Conservation (phyloP, 495 filamentous ascomycete genomes). For the Pyrenula massariospora region DNA sequence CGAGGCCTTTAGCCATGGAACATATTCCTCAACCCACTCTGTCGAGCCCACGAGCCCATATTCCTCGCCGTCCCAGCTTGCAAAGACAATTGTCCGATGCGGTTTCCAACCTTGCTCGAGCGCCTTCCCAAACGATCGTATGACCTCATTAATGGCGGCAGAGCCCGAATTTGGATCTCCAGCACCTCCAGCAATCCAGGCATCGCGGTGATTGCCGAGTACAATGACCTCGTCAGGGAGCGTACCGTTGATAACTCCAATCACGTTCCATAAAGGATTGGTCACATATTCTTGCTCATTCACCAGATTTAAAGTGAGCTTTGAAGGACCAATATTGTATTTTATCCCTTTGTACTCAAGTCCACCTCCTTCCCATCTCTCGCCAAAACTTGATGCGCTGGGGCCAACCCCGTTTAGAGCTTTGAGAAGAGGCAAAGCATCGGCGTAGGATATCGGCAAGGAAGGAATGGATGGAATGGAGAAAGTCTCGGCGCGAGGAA, state of each 20-base stretch:
- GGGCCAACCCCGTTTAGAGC: slow-evolving; percentile 84
- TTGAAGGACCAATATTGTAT: slow-evolving; percentile 83
- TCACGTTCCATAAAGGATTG: slow-evolving; percentile 89
- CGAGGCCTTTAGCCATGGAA: slow-evolving; percentile 68
- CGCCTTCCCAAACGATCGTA: slow-evolving; percentile 70
- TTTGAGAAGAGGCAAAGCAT: slow-evolving; percentile 74
- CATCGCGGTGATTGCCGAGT: slow-evolving; percentile 92
- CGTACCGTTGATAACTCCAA: slow-evolving; percentile 87
- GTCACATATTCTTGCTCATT: slow-evolving; percentile 85
- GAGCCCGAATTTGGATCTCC: slow-evolving; percentile 81
- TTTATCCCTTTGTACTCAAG: slow-evolving; percentile 73
- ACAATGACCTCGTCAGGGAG: slow-evolving; percentile 78
- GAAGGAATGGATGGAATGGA: slow-evolving; percentile 81
- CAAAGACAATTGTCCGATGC: slow-evolving; percentile 66
- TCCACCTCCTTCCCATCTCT: slow-evolving; percentile 60
- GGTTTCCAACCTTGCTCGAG: slow-evolving; percentile 73
- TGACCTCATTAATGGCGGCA: slow-evolving; percentile 77
- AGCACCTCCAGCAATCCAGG: slow-evolving; percentile 84
- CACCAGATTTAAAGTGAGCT: slow-evolving; percentile 65
- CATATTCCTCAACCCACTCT: slow-evolving; percentile 71
- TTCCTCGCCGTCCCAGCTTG: slow-evolving; percentile 69
- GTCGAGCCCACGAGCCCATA: slow-evolving; percentile 60
- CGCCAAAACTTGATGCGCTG: slow-evolving; percentile 63
- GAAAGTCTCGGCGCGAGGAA: slow-evolving; percentile 60
- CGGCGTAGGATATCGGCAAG: slow-evolving; percentile 78